Base-by-base conservation (phyloP, 2,329 filamentous ascomycete species). In the Aspergillus carbonarius region DNA sequence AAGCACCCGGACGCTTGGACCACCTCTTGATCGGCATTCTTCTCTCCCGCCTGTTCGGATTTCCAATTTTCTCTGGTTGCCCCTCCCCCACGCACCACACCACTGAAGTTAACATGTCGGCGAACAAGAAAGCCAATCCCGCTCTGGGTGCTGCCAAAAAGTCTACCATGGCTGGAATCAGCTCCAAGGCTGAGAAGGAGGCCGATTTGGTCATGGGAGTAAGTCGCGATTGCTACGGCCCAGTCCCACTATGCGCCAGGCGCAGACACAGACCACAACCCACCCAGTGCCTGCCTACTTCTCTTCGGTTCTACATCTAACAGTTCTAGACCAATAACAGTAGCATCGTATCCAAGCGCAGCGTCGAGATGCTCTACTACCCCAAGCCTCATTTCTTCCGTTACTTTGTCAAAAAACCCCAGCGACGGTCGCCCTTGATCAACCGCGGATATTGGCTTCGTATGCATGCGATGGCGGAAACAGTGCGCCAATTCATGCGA, bases 261-360 rank as follows among this genome's bases (percentile, higher is more conserved):
- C 44, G 32, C 42, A 37, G 48, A 37, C n/a, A 44, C 30, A 47
- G 42, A 55, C n/a, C 23, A 44, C 30, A 47, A 35, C 52, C n/a
- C 23, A 42, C 18, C 53, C 59, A 34, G 23, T 5, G 23, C 23
- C 23, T 55, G 48, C 35, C 18, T 50, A 37, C 25, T 10, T 34
- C 20, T 55, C n/a, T 47, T 9, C 23, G 27, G 12, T 13, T n/a
- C 10, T 54, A 32, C 37, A 30, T 48, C 35, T 52, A 34, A 58
- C 23, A 34, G 37, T 62, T 46, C 52, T 67, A 90, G 85, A 97
- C 92, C 58, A 96, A 96, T 73, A 93, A 88, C 72, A 93, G 90
- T 75, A 96, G 91, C 70, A 96, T 96, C 66, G 88, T 93, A 15
- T 96, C 92, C 13, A 97, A 97, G 73, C 82, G 92, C 65, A 95